A percentile compares a stretch with the other conserved stretches of the same genome.
Conservation (phyloP, 805 yeast species). For the Henningerozyma blattae region DNA sequence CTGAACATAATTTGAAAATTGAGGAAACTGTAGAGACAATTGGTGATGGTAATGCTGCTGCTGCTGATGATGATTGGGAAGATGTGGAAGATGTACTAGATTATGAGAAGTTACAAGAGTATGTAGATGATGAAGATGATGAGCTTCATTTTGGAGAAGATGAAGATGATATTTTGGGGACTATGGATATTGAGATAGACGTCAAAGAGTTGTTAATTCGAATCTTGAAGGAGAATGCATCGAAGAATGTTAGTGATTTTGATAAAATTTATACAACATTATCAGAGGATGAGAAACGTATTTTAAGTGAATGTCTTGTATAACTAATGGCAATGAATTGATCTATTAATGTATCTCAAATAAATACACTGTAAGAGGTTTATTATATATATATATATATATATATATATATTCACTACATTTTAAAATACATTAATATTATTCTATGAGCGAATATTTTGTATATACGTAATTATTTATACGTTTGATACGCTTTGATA, state of each 20-base stretch:
- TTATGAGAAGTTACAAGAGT: constrained; percentile 49
- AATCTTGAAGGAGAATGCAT: constrained; percentile 47
- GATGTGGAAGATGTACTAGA: constrained; percentile 62
- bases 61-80: constrained; percentile 52
- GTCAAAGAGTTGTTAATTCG: constrained; percentile 29
- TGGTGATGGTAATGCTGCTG: constrained; percentile 6
- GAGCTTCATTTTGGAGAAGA: constrained; percentile 9
- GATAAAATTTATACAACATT: constrained; percentile 36
- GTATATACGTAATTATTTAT: no score
- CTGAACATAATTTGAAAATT: constrained; percentile 17
- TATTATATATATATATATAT: no score
- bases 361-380: no score
- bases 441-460: no score
- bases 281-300: constrained; percentile 40
- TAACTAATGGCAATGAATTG: no score
- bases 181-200: constrained; percentile 8
- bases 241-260: constrained; percentile 39
- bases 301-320: no score
- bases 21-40: constrained; percentile 20
- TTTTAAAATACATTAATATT: no score
- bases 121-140: constrained; percentile 25
- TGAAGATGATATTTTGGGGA: constrained; percentile 8
- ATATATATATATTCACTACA: no score
- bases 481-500: no score
- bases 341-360: no score